Evolutionary conservation across 495 filamentous ascomycete species (phyloP), one percentile per base, ranked within the genome.

Genomic region (Neurospora sp.): DNA sequence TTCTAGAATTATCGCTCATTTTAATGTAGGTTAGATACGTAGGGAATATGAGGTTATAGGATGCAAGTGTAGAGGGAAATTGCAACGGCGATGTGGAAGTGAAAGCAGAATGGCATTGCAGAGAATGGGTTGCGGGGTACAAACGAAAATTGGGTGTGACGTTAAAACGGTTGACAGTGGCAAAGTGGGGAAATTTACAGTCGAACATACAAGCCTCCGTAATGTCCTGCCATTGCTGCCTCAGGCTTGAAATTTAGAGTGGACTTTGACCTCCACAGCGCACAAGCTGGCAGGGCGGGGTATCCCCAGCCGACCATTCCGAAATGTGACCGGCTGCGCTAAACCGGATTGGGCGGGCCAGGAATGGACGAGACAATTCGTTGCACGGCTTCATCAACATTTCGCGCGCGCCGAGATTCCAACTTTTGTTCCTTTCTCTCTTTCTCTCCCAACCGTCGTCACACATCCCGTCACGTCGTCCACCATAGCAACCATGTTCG

Each of bases 401-500:
- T 66, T 66, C 54, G 54, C 54, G 54, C 48, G 48, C 48, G 48
- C 54, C 54, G 54, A 62, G 23, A 35, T 16, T 62, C 54, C 54
- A 54, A 54, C 46, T 35, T 62, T 18, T 62, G 54, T 18, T 23
- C 4, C 20, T 59, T 35, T 14, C 12, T 35, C 27, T 66, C 3
- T 27, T 18, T 66, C 14, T 66, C 54, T 37, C 54, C 54, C 54
- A 66, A 66, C 54, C 54, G 54, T 66, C 54, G 54, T 66, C 8
- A 66, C 54, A 18, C 54, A 31, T 62, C 12, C 48, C 20, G 48
- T 59, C 48, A 27, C 46, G 46, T 11, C 46, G 46, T 54, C 46
- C 46, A 54, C 54, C 2, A 66, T 66, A 31, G 54, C 54, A 35
- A 66, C 23, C 54, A 97, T 96, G 94, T 95, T 94, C 80, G 86